Percentiles rank a stretch among this genome's conserved stretches.
phyloP scores from a whole-genome alignment of 768 basidiomycete species.

The Phylloporus rhodoxanthus region DNA sequence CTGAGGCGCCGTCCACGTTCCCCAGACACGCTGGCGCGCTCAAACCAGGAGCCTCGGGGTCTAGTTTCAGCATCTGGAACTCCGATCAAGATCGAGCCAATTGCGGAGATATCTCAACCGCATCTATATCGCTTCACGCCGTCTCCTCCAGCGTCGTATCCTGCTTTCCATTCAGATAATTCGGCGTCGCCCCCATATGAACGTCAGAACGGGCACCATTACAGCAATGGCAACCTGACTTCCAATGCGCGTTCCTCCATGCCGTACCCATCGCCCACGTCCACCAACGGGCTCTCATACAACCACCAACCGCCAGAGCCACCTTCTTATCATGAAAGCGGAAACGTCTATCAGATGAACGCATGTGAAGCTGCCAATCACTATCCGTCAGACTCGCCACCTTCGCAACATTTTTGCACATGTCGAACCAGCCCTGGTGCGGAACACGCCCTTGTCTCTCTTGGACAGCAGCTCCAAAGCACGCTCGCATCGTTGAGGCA shows the following conservation, averaged over 20 bases:
- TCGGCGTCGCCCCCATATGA: slow-evolving; percentile 33
- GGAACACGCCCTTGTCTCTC: slow-evolving; percentile 51
- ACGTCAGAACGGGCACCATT: slow-evolving; percentile 31
- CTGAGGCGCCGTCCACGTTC: slow-evolving; percentile 38
- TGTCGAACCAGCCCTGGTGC: slow-evolving; percentile 61
- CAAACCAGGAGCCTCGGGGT: slow-evolving; percentile 36
- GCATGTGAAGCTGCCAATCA: slow-evolving; percentile 30
- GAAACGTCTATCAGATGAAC: slow-evolving; percentile 33
- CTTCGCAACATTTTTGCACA: slow-evolving; percentile 44
- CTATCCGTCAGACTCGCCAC: slow-evolving; percentile 27
- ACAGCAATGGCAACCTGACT: slow-evolving; percentile 28
- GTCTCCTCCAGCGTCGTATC: slow-evolving; percentile 52
- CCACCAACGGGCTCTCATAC: slow-evolving; percentile 31
- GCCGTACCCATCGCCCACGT: slow-evolving; percentile 32
- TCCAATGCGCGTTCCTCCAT: slow-evolving; percentile 25
- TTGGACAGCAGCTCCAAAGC: slow-evolving; percentile 58
- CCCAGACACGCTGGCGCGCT: slow-evolving; percentile 29
- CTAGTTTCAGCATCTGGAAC: slow-evolving; percentile 44
- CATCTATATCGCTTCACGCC: slow-evolving; percentile 68
- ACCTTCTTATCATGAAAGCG: slow-evolving; percentile 29
- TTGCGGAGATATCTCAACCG: slow-evolving; percentile 41
- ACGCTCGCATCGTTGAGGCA: slow-evolving; percentile 54
- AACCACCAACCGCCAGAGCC: slow-evolving; percentile 31
- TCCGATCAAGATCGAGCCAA: slow-evolving; percentile 65
- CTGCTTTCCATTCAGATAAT: slow-evolving; percentile 44